Evolutionary conservation across 2,329 filamentous ascomycete genomes (phyloP).

Genomic region (Alternaria ethzedia): DNA sequence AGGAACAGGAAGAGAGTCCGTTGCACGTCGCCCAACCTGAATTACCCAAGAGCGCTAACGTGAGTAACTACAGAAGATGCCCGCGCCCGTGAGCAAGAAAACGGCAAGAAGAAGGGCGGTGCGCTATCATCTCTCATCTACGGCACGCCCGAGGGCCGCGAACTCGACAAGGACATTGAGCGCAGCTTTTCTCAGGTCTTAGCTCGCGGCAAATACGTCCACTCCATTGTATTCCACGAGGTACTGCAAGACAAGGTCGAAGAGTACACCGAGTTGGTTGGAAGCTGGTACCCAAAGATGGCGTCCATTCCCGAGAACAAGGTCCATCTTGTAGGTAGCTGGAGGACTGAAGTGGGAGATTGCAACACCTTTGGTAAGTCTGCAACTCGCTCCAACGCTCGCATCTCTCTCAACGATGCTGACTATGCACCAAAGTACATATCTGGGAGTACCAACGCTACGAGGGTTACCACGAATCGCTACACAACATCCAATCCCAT

Average conservation of each 20-base stretch:
- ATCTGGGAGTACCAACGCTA: conserved; percentile 99
- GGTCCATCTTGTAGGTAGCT: conserved; percentile 95
- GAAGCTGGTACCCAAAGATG: conserved; percentile 90
- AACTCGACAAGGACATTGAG: conserved; percentile 95
- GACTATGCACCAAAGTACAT: conserved; percentile 70
- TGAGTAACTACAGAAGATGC: conserved; percentile 58
- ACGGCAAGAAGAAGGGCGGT: conserved; percentile 67
- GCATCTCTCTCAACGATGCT: background rate
- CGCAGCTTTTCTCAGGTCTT: conserved; percentile 94
- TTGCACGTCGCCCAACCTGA: conserved; percentile 51
- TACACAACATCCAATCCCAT: conserved; percentile 82
- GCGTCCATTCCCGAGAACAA: conserved; percentile 85
- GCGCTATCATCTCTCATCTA: conserved; percentile 90
- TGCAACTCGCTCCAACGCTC: background rate
- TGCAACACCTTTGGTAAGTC: conserved; percentile 90
- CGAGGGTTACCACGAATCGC: conserved; percentile 90
- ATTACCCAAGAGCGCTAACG: conserved; percentile 54
- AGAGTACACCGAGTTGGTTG: conserved; percentile 89
- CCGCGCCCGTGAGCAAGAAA: conserved; percentile 65
- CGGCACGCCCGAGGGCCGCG: conserved; percentile 91
- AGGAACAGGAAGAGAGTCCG: conserved; percentile 85
- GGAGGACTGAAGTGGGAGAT: conserved; percentile 96
- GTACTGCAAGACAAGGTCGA: conserved; percentile 96
- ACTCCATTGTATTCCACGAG: conserved; percentile 95
- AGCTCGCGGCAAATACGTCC: conserved; percentile 95